Evolutionary conservation across 176 grass and related monocot species (phyloP), one percentile per base, ranked within the genome.

Genomic region (Leersia perrieri): DNA sequence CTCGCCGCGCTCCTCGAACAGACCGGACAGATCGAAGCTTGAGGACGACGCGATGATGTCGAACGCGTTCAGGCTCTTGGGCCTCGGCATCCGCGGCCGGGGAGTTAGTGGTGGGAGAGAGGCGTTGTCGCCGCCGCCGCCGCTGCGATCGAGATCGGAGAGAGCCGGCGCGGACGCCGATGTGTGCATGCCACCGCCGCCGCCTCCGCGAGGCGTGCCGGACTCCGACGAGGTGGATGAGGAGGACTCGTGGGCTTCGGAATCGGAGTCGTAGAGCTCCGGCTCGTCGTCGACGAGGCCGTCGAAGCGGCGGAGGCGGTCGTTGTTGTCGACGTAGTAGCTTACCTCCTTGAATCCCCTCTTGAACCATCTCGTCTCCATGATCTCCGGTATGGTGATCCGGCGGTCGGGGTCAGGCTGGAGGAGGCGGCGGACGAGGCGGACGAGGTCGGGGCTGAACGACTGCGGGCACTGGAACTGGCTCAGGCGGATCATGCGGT

Each of bases 1-100:
- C 72, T 85, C 91, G 60, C 88, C 91, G 20, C 70, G 72, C 82
- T 93, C 88, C 31, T 93, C 91, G 27, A 93, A 93, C 26, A 93
- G 81, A 27, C 88, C 85, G 10, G 91, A 93, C 29, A 93, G 72
- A 68, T 93, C 77, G 72, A 93, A 93, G 9, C 82, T 86, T 8
- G 73, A 75, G 10, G 88, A 93, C 36, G 89, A 90, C 33, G 85
- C 81, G 73, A 93, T 88, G 26, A 93, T 87, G 73, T 93, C 91
- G 35, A 93, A 93, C 14, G 91, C 91, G 72, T 90, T 93, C 32
- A 93, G 60, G 66, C 91, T 93, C 39, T 85, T 78, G 36, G 36
- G 60, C 61, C 81, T 83, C 15, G 49, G 79, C 11, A 93, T 58
- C 33, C 84, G 77, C 22, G 60, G 33, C 39, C 45, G 55, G 22